Evolutionary conservation across 1,284 basidiomycete genomes (phyloP).

Genomic region (Tylopilus orsonianus): DNA sequence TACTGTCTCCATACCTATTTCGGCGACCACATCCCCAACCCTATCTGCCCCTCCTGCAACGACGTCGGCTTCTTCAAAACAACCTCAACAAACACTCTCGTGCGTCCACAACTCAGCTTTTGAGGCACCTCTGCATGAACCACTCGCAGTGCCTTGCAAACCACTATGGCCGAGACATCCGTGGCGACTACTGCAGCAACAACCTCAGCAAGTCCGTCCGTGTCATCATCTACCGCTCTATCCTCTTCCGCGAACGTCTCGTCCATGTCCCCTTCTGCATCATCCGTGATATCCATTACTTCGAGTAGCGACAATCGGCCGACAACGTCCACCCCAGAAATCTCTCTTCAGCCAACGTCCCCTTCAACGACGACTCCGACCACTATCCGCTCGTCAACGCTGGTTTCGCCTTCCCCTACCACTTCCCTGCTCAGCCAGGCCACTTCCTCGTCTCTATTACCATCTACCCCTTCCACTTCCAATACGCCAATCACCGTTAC

Average conservation of each 20-base stretch:
- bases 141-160: conserved; percentile 14
- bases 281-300: conserved; percentile 1
- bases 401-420: conserved; percentile 4
- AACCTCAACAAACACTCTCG: conserved; percentile 17
- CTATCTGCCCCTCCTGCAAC: conserved; percentile 9
- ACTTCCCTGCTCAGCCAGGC: conserved; percentile 6
- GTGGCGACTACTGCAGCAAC: conserved; percentile 4
- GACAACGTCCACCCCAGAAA: conserved; percentile 10
- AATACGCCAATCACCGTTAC: conserved; percentile 10
- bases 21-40: conserved; percentile 5
- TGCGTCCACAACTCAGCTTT: conserved; percentile 22
- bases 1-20: conserved; percentile 8
- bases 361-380: conserved; percentile 4
- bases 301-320: conserved; percentile 10
- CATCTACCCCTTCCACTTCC: background rate
- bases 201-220: conserved; percentile 8
- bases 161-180: conserved; percentile 15
- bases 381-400: conserved; percentile 7
- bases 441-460: conserved; percentile 8
- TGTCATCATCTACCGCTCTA: conserved; percentile 5
- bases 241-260: conserved; percentile 9
- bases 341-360: conserved; percentile 11
- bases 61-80: conserved; percentile 9
- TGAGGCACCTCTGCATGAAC: conserved; percentile 14
- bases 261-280: conserved; percentile 11